A percentile compares a stretch with the other conserved stretches of the same genome.
Conservation (phyloP, 1,139 yeast species). For the Diutina scorzettiae region DNA sequence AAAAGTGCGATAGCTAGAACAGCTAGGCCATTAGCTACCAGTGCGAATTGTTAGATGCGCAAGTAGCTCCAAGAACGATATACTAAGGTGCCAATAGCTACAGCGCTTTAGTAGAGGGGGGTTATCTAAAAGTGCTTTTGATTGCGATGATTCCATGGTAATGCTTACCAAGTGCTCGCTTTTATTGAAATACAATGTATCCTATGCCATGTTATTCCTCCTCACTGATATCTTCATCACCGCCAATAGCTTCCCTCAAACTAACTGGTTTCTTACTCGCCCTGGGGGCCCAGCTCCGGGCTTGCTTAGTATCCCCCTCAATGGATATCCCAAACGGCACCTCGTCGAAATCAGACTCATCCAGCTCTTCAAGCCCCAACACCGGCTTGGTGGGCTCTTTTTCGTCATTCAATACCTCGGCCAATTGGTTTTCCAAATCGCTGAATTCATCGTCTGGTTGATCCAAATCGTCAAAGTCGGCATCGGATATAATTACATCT, state of each 20-base stretch:
- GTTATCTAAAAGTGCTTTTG: no score
- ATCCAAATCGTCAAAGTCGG: neutral
- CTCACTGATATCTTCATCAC: constrained; percentile 3
- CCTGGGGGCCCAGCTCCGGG: neutral
- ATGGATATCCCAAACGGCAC: constrained; percentile 3
- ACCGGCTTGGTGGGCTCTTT: neutral
- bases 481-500: neutral
- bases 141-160: neutral
- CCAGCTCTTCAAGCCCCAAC: neutral
- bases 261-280: neutral
- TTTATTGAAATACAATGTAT: neutral
- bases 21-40: no score
- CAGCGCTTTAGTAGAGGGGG: neutral
- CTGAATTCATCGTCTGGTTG: constrained; percentile 1
- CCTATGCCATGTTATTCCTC: neutral
- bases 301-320: neutral
- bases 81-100: neutral
- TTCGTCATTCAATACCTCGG: neutral
- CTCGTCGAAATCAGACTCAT: constrained; percentile 3
- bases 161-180: neutral
- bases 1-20: no score
- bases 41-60: no score
- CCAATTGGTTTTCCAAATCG: constrained; percentile 1
- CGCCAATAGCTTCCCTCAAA: neutral
- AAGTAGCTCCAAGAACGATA: no score